A percentile compares a stretch with the other conserved stretches of the same genome.
These are phyloP conservation scores for Suhomyces chickasaworum DNA, from an alignment of 1,139 yeast species.

Conservation along the genomic window DNA sequence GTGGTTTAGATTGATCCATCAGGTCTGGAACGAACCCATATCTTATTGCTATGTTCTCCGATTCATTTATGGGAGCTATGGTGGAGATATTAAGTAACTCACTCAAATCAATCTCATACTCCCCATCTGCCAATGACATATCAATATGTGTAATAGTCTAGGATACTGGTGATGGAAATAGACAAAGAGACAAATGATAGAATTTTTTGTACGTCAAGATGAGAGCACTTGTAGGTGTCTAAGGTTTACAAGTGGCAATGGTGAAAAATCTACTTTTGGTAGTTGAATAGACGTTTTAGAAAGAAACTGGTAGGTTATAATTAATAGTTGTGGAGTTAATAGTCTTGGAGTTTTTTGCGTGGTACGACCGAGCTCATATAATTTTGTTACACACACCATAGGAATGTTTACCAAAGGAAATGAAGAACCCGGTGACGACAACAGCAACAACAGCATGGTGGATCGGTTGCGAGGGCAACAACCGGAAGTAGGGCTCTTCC, in stretches of 20 bases:
- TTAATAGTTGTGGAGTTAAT: neutral
- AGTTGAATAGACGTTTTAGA: neutral
- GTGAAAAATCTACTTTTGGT: neutral
- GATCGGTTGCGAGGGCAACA: neutral
- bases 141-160: neutral
- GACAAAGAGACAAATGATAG: too few species aligned
- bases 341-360: neutral
- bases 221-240: neutral
- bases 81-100: constrained; percentile 24
- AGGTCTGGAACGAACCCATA: constrained; percentile 49
- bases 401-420: constrained; percentile 4
- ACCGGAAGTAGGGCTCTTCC: constrained; percentile 29
- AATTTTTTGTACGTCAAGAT: too few species aligned
- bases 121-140: constrained; percentile 46
- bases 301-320: neutral
- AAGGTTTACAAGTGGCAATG: neutral
- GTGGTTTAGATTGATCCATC: constrained; percentile 40
- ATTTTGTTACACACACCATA: constrained; percentile 4
- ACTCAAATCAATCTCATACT: constrained; percentile 45
- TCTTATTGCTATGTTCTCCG: constrained; percentile 37
- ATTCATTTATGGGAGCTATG: constrained; percentile 17
- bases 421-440: neutral
- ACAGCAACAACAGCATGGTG: neutral
- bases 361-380: neutral
- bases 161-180: neutral